Conservation (phyloP, 345 rosid genomes). For the Litchi chinensis region DNA sequence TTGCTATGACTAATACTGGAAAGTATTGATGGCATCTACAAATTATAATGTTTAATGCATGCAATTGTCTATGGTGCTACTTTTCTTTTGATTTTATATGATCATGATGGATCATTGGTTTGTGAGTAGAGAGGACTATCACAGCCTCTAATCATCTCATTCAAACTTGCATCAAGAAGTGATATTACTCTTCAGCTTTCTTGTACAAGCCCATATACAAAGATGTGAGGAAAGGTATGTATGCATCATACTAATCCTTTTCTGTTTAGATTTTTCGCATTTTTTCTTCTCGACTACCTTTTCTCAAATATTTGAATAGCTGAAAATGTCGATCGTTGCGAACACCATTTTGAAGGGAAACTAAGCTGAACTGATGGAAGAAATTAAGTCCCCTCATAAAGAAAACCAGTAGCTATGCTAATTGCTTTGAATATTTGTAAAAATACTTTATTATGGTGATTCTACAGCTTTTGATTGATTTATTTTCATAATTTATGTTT, state of each 20-base stretch:
- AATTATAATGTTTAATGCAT: background rate
- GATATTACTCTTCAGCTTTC: too few relatives aligned
- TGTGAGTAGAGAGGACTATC: too few relatives aligned
- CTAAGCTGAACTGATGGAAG: constrained; percentile 77
- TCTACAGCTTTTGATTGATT: constrained; percentile 1
- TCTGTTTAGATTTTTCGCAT: too few relatives aligned
- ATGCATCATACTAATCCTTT: too few relatives aligned
- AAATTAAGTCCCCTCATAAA: constrained; percentile 66
- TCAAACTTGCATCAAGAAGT: too few relatives aligned
- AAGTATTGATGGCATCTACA: background rate
- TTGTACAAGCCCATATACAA: too few relatives aligned
- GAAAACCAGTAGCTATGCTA: constrained; percentile 83
- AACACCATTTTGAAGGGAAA: constrained; percentile 61
- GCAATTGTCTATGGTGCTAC: too few relatives aligned
- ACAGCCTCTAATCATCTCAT: too few relatives aligned
- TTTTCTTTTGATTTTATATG: too few relatives aligned
- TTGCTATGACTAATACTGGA: background rate
- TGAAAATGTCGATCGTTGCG: constrained; percentile 65
- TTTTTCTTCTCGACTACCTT: background rate
- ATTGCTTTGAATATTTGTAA: constrained; percentile 49
- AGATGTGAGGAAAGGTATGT: too few relatives aligned
- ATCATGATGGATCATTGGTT: too few relatives aligned
- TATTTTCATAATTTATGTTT: constrained; percentile 5
- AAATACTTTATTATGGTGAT: constrained; percentile 2
- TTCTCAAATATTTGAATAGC: constrained; percentile 34